These are phyloP conservation scores for Xylaria cubensis DNA, from an alignment of 495 filamentous ascomycete species.

Conservation along the genomic window DNA sequence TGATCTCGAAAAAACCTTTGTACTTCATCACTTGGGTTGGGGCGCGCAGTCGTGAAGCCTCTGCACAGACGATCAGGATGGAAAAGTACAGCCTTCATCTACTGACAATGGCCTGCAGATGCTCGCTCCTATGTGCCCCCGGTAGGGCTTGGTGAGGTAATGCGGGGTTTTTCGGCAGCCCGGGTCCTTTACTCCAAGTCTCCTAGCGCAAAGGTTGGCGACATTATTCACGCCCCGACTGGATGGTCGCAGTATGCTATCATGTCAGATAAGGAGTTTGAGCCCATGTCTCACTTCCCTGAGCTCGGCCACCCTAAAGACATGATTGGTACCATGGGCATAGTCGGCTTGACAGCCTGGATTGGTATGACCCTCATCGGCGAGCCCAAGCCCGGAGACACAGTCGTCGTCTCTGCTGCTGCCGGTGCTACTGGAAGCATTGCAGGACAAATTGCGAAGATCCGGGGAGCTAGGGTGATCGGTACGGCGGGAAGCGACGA, in stretches of 20 bases:
- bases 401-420: constrained; percentile 72
- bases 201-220: constrained; percentile 55
- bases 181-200: constrained; percentile 54
- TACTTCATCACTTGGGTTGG: not conserved
- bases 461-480: constrained; percentile 65
- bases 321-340: constrained; percentile 2
- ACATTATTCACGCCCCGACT: constrained; percentile 58
- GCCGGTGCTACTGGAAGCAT: constrained; percentile 75
- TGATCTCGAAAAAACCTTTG: not conserved
- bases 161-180: not conserved
- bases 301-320: constrained; percentile 1
- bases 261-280: constrained; percentile 34
- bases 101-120: not conserved
- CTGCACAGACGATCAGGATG: not conserved
- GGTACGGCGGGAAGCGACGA: constrained; percentile 69
- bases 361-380: constrained; percentile 47
- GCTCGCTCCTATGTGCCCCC: constrained; percentile 10
- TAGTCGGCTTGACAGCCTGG: constrained; percentile 11
- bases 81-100: not conserved
- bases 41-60: not conserved
- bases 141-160: not conserved
- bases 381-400: constrained; percentile 60
- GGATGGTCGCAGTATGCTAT: constrained; percentile 71
- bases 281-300: not conserved
- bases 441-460: constrained; percentile 73